Conservation (phyloP, 1,284 basidiomycete species). For the Ustilago cynodontis region DNA sequence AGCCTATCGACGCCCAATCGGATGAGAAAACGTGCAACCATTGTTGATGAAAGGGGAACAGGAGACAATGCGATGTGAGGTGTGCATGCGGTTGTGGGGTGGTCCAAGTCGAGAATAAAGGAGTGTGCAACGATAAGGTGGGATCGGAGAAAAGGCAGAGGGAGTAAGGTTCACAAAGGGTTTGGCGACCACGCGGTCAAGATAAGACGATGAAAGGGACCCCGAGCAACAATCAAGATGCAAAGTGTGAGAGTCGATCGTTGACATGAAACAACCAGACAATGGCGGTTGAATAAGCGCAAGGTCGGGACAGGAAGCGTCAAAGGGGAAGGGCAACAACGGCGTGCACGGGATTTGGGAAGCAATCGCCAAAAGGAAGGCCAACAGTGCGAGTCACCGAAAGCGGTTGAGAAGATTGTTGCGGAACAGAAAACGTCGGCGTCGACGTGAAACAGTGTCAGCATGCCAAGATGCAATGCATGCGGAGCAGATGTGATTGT, state of each 20-base stretch:
- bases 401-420: neutral
- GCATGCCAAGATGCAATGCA: conserved; percentile 1
- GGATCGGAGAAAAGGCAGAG: neutral
- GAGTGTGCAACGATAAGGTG: neutral
- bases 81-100: neutral
- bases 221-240: neutral
- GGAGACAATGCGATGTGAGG: neutral
- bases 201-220: neutral
- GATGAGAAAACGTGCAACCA: neutral
- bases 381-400: neutral
- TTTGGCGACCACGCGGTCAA: neutral
- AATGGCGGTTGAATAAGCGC: conserved; percentile 1
- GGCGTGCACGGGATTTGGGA: too few relatives aligned
- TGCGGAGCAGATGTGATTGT: neutral
- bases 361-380: neutral
- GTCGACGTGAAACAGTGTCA: neutral
- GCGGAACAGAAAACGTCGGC: neutral
- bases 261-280: neutral
- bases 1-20: conserved; percentile 18
- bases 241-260: neutral
- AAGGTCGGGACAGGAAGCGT: neutral
- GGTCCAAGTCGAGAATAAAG: neutral
- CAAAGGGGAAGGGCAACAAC: too few relatives aligned
- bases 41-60: neutral
- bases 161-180: neutral